phyloP scores from a whole-genome alignment of 2,329 filamentous ascomycete genomes.

The Xylariales sp. region DNA sequence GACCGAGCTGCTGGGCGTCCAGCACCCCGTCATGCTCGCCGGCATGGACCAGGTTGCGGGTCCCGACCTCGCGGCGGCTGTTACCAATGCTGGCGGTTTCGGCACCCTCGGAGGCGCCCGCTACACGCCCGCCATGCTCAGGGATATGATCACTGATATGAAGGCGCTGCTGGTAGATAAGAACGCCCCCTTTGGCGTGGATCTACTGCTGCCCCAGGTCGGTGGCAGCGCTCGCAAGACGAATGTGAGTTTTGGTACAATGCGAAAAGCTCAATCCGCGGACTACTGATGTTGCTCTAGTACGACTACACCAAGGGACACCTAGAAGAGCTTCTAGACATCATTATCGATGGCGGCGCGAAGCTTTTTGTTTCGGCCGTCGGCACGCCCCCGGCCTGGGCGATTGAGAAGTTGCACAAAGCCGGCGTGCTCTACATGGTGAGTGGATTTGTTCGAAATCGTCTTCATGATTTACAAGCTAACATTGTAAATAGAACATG shows the following conservation, averaged over 20 bases:
- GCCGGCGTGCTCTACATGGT: slow-evolving; percentile 83
- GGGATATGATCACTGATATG: slow-evolving; percentile 86
- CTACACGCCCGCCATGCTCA: slow-evolving; percentile 93
- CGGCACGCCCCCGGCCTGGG: slow-evolving; percentile 23
- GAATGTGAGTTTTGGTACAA: slow-evolving; percentile 13
- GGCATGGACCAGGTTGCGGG: slow-evolving; percentile 98
- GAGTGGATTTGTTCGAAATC: too few species aligned
- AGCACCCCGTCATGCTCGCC: slow-evolving; percentile 87
- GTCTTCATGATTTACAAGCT: too few species aligned
- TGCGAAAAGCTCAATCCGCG: not conserved
- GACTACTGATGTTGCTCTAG: not conserved
- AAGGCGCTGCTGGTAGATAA: slow-evolving; percentile 82
- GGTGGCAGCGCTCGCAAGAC: slow-evolving; percentile 26
- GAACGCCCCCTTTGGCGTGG: slow-evolving; percentile 54
- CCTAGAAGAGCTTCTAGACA: slow-evolving; percentile 23
- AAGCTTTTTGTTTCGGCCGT: slow-evolving; percentile 29
- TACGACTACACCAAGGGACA: slow-evolving; percentile 27
- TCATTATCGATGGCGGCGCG: slow-evolving; percentile 26
- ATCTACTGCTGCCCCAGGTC: slow-evolving; percentile 27
- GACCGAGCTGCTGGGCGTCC: slow-evolving; percentile 93
- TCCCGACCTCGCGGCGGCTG: slow-evolving; percentile 88
- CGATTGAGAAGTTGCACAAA: slow-evolving; percentile 37
- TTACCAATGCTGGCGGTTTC: slow-evolving; percentile 90
- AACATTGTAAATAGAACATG: slow-evolving; percentile 68
- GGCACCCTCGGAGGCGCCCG: slow-evolving; percentile 91